Evolutionary conservation across 2,329 filamentous ascomycete genomes (phyloP).

Genomic region (Verticillium tricorpus): DNA sequence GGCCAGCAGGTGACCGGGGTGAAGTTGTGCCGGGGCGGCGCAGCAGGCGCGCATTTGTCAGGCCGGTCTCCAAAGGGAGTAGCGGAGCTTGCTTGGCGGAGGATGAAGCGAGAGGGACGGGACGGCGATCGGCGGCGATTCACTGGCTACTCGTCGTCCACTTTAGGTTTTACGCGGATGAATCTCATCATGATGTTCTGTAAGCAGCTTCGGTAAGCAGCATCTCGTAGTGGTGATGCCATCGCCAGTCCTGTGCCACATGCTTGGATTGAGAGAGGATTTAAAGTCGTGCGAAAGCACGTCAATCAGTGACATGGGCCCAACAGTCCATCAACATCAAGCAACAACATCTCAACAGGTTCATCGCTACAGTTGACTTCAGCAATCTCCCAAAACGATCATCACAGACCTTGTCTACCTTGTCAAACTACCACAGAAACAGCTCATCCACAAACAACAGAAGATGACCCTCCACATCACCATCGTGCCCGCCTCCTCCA

Average conservation of each 20-base stretch:
- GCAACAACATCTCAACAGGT: too few species aligned
- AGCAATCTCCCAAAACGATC: too few species aligned
- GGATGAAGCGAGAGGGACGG: background rate
- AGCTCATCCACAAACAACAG: too few species aligned
- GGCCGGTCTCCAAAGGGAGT: background rate
- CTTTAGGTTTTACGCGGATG: background rate
- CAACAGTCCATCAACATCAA: too few species aligned
- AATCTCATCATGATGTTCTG: background rate
- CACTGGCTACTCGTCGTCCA: background rate
- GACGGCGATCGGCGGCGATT: background rate
- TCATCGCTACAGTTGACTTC: too few species aligned
- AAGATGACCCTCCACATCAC: constrained; percentile 24
- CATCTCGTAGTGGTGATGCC: background rate
- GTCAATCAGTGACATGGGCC: too few species aligned
- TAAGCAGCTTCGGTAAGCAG: background rate
- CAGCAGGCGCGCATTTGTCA: background rate
- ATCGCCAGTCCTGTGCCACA: background rate
- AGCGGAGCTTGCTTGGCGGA: background rate
- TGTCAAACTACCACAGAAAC: too few species aligned
- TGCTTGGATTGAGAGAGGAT: background rate
- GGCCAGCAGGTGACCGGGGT: too few species aligned
- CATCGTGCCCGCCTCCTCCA: constrained; percentile 26
- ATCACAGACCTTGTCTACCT: too few species aligned
- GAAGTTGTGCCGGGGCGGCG: background rate
- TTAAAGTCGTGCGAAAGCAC: background rate